Evolutionary conservation across 192 early-diverging fungal genomes (phyloP), one percentile per base, ranked within the genome.

Genomic region (Obelidium mucronatum): DNA sequence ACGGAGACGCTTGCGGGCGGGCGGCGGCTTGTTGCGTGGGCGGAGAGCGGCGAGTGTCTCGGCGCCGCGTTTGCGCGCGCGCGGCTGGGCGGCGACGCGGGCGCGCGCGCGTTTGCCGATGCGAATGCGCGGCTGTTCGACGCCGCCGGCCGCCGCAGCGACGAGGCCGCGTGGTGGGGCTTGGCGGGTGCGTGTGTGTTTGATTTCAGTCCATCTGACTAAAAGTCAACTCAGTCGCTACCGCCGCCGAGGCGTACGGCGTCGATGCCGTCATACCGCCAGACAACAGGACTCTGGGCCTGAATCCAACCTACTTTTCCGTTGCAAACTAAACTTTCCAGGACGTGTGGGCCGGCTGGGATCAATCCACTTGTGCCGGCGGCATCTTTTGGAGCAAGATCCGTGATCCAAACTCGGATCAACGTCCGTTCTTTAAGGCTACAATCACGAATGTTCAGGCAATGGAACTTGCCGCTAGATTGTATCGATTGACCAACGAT

Each of bases 371-470:
- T 2, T 86, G 85, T 80, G 69, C 65, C n/a, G 85, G 85, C 8
- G 85, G 85, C 24, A 81, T 86, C 73, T 86, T 73, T 73, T 86
- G 85, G 85, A 77, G 6, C 19, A 5, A 35, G 6, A 40, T 19
- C 62, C 28, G 62, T 15, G 34, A 33, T 17, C 11, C 1, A 6
- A 64, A n/a, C 35, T 6, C n/a, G 34, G 11, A 34, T 19, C 8
- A 48, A 6, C 11, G 19, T 15, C 8, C 8, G 44, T 48, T 15
- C 44, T 33, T 34, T 35, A 64, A 64, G 39, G 13, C 17, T 1
- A 72, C 69, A n/a, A 72, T 72, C 53, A 72, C 69, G 15, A 54
- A 72, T 31, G 69, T 72, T 6, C 48, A 72, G 40, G 55, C 31
- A 58, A 72, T 72, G 55, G 53, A 72, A 24, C 34, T 72, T 37